Percentiles rank a stretch among this genome's conserved stretches.
Conservation (phyloP, 2,329 filamentous ascomycete genomes). For the Ophiocordyceps sinensis region DNA sequence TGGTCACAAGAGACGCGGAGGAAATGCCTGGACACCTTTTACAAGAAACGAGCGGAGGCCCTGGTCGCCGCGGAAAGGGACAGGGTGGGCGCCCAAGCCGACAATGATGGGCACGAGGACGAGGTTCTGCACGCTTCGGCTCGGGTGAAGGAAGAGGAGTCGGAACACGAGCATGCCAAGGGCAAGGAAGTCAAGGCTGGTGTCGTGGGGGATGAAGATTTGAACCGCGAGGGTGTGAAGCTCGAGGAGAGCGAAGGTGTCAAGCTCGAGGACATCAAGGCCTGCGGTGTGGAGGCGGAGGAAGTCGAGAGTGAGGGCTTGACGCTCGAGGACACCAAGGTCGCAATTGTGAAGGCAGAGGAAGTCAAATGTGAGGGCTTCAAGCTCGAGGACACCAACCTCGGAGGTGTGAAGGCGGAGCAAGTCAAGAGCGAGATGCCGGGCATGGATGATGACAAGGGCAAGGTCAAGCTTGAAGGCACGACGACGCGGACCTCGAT, state of each 20-base stretch:
- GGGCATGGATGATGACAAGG: not conserved
- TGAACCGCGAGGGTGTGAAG: not conserved
- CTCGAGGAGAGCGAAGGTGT: not conserved
- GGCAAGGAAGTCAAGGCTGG: slow-evolving; percentile 2
- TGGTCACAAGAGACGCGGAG: slow-evolving; percentile 77
- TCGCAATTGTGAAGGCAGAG: slow-evolving; percentile 5
- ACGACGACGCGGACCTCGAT: slow-evolving; percentile 16
- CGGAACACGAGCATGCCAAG: not conserved
- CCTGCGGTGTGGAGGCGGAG: not conserved
- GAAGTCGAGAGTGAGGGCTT: not conserved
- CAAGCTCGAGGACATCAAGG: not conserved
- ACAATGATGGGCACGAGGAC: slow-evolving; percentile 1
- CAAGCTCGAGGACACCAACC: slow-evolving; percentile 3
- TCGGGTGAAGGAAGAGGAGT: not conserved
- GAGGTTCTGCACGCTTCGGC: not conserved
- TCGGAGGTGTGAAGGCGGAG: slow-evolving; percentile 5
- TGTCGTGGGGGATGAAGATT: slow-evolving; percentile 1
- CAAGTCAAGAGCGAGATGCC: not conserved
- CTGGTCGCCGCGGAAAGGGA: slow-evolving; percentile 19
- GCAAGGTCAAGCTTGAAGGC: slow-evolving; percentile 6
- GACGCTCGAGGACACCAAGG: slow-evolving; percentile 3
- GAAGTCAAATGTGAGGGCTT: slow-evolving; percentile 1
- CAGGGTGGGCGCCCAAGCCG: slow-evolving; percentile 4
- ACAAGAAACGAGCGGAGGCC: slow-evolving; percentile 43
- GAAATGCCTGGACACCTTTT: slow-evolving; percentile 69